phyloP scores from a whole-genome alignment of 768 basidiomycete genomes.

The Paxillus involutus region DNA sequence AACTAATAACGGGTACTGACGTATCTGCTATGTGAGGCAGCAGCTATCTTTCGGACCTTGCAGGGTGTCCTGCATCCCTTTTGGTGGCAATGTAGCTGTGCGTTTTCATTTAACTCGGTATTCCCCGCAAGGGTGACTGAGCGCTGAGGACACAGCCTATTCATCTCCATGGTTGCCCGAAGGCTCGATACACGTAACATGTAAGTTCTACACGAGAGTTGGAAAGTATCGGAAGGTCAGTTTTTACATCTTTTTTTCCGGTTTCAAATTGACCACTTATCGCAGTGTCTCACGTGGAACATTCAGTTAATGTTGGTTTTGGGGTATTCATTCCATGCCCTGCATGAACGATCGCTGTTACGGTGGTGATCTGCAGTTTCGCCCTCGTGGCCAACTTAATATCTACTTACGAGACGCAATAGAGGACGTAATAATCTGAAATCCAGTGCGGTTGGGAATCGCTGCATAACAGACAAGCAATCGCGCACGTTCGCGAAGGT shows the following conservation, averaged over 20 bases:
- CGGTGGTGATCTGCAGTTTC: neutral
- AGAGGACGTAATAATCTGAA: neutral
- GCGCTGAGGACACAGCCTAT: neutral
- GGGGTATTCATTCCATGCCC: neutral
- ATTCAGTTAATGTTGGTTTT: neutral
- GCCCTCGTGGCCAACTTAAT: neutral
- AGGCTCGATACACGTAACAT: neutral
- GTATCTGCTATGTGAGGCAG: too few relatives aligned
- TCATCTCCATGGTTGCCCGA: neutral
- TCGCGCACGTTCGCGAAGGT: conserved; percentile 5
- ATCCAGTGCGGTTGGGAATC: neutral
- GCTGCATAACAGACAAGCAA: neutral
- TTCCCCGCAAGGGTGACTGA: neutral
- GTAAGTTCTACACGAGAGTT: neutral
- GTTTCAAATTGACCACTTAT: neutral
- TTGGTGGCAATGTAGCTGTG: neutral
- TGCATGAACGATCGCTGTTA: neutral
- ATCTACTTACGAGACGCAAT: neutral
- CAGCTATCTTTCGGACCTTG: too few relatives aligned
- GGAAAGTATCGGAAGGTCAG: too few relatives aligned
- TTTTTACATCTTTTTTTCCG: neutral
- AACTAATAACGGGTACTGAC: too few relatives aligned
- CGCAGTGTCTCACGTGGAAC: too few relatives aligned
- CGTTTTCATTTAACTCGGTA: neutral
- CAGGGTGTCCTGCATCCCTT: too few relatives aligned